phyloP scores from a whole-genome alignment of 1,284 basidiomycete genomes.

The Inonotus obliquus region DNA sequence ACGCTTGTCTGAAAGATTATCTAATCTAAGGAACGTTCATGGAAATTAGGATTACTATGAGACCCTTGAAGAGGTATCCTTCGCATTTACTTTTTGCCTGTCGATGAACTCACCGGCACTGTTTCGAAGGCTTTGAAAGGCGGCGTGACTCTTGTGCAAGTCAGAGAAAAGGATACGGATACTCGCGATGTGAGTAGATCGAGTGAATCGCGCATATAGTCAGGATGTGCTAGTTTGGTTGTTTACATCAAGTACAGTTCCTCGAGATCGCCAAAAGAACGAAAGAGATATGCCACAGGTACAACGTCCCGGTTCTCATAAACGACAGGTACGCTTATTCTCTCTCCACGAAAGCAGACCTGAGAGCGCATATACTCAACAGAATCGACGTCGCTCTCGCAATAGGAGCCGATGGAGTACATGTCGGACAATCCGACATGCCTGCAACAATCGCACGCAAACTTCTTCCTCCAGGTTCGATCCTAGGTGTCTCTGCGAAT shows the following conservation, averaged over 20 bases:
- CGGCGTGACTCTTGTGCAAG: slow-evolving; percentile 87
- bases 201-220: slow-evolving; percentile 14
- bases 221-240: slow-evolving; percentile 13
- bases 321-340: slow-evolving; percentile 52
- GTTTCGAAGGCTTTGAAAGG: slow-evolving; percentile 64
- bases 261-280: slow-evolving; percentile 69
- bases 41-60: slow-evolving; percentile 62
- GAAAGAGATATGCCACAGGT: slow-evolving; percentile 74
- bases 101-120: background rate
- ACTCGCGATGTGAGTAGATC: slow-evolving; percentile 63
- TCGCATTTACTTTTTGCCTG: background rate
- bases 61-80: slow-evolving; percentile 69
- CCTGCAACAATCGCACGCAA: slow-evolving; percentile 63
- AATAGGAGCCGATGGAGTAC: slow-evolving; percentile 74
- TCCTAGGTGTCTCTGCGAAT: slow-evolving; percentile 84
- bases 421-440: slow-evolving; percentile 91
- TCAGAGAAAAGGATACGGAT: slow-evolving; percentile 80
- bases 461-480: slow-evolving; percentile 64
- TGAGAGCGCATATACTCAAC: background rate
- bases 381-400: slow-evolving; percentile 85
- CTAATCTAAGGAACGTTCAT: background rate
- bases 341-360: background rate
- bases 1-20: background rate
- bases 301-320: slow-evolving; percentile 83
- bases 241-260: slow-evolving; percentile 51